Percentiles rank a stretch among this genome's conserved stretches.
Evolutionary conservation across 2,329 filamentous ascomycete species (phyloP).

Genomic region (Venturia oleaginea): DNA sequence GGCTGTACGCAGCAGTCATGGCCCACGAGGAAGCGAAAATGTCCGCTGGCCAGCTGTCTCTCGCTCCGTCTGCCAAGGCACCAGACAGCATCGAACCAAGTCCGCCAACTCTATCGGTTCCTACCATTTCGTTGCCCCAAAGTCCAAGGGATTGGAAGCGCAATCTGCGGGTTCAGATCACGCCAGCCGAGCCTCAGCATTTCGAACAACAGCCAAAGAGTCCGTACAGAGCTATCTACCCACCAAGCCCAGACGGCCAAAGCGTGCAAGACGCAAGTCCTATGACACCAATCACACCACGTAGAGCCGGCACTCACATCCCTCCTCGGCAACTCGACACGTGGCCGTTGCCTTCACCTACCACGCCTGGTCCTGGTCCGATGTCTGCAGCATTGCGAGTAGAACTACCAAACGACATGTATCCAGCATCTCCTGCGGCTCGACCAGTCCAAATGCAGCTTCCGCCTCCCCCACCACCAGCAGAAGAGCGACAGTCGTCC

Average conservation of each 20-base stretch:
- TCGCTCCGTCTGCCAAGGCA: background rate
- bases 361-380: background rate
- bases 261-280: conserved; percentile 2
- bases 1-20: conserved; percentile 86
- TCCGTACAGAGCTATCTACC: conserved; percentile 37
- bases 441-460: conserved; percentile 10
- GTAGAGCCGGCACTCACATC: background rate
- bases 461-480: background rate
- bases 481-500: background rate
- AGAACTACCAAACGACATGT: conserved; percentile 14
- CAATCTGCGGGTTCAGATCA: conserved; percentile 21
- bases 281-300: conserved; percentile 6
- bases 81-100: background rate
- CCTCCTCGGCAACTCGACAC: background rate
- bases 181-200: conserved; percentile 3
- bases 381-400: background rate
- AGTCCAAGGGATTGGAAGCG: conserved; percentile 2
- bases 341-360: background rate
- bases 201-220: conserved; percentile 9
- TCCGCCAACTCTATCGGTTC: background rate
- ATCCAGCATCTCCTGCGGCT: conserved; percentile 13
- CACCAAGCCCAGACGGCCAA: conserved; percentile 17
- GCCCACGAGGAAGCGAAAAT: conserved; percentile 61
- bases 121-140: background rate
- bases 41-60: conserved; percentile 14